A percentile compares a stretch with the other conserved stretches of the same genome.
Conservation (phyloP, 257 asterid species). For the Primulina tabacum region DNA sequence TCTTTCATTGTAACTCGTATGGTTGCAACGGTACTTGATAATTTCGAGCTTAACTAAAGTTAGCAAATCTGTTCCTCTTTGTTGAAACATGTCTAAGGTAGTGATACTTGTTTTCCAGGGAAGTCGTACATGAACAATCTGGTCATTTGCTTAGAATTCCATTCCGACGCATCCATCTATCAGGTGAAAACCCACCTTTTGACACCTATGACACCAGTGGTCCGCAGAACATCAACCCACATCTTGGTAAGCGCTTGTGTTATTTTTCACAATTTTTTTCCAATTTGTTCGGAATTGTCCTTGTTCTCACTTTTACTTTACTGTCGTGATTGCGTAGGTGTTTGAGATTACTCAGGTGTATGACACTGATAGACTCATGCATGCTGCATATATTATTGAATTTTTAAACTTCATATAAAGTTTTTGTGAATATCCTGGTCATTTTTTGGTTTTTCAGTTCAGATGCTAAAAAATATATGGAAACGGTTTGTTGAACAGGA, state of each 20-base stretch:
- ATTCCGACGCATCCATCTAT: conserved; percentile 77
- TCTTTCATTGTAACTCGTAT: neutral
- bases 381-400: neutral
- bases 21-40: neutral
- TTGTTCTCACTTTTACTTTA: neutral
- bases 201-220: conserved; percentile 98
- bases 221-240: conserved; percentile 76
- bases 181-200: conserved; percentile 88
- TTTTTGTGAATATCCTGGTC: neutral
- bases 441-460: conserved; percentile 7
- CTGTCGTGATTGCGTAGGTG: neutral
- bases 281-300: neutral
- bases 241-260: conserved; percentile 40
- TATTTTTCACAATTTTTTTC: conserved; percentile 7
- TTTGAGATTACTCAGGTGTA: neutral
- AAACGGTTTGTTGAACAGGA: conserved; percentile 42
- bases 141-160: conserved; percentile 80
- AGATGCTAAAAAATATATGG: conserved; percentile 4
- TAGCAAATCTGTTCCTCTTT: neutral
- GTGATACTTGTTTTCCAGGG: conserved; percentile 52
- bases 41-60: neutral
- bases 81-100: conserved; percentile 11
- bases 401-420: neutral
- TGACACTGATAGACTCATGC: neutral
- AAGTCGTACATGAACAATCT: conserved; percentile 69